Conservation (phyloP, 192 early-diverging fungal genomes). For the Kickxella alabastrina region DNA sequence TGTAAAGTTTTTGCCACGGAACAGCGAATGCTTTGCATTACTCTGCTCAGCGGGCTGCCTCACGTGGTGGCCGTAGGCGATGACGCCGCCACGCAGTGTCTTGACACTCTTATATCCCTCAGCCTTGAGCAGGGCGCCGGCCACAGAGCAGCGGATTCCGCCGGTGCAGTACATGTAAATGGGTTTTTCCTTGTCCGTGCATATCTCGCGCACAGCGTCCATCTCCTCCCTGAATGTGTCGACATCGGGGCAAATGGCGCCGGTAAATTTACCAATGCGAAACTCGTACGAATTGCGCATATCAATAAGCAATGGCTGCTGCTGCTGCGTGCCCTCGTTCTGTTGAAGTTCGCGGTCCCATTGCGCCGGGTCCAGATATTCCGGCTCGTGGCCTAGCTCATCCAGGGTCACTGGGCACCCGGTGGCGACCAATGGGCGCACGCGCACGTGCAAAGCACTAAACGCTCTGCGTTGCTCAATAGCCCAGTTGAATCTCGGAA, state of each 20-base stretch:
- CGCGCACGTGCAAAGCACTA: constrained; percentile 65
- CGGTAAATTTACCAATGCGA: constrained; percentile 67
- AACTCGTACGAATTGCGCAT: constrained; percentile 80
- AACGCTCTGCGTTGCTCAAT: constrained; percentile 61
- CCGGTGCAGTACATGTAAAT: constrained; percentile 84
- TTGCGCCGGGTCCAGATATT: constrained; percentile 61
- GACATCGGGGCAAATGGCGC: constrained; percentile 64
- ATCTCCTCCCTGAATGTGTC: constrained; percentile 72
- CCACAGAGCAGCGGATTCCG: constrained; percentile 77
- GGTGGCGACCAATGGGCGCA: constrained; percentile 59
- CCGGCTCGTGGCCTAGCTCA: constrained; percentile 59
- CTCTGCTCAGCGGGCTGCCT: constrained; percentile 32
- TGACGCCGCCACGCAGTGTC: constrained; percentile 68
- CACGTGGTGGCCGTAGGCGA: constrained; percentile 68
- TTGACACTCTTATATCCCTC: constrained; percentile 64
- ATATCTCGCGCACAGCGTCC: constrained; percentile 60
- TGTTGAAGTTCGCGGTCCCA: constrained; percentile 58
- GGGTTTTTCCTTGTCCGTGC: constrained; percentile 54
- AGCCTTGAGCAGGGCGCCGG: constrained; percentile 69
- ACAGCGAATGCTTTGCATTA: constrained; percentile 52
- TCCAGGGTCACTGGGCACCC: constrained; percentile 53
- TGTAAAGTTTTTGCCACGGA: constrained; percentile 75
- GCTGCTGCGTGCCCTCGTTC: constrained; percentile 3
- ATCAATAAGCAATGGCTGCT: constrained; percentile 59
- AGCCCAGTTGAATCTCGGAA: constrained; percentile 59